Evolutionary conservation across 1,284 basidiomycete genomes (phyloP), one percentile per base, ranked within the genome.

Genomic region (Amylostereum chailletii): DNA sequence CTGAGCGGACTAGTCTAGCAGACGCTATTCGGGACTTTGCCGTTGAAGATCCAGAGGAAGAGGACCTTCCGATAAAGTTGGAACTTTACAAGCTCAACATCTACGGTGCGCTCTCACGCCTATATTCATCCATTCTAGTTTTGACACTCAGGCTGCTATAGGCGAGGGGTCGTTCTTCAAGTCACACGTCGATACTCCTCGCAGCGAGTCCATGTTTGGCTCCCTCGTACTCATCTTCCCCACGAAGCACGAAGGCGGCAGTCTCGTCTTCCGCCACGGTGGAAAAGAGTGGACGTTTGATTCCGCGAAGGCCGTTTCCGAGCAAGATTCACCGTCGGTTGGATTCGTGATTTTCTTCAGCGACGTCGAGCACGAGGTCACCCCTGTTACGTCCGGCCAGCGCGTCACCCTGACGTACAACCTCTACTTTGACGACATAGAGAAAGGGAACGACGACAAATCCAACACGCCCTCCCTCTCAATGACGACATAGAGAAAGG

Each of bases 361-460:
- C 49, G 70, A 74, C 57, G 65, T 72, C 48, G 69, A 71, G 51
- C 70, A 75, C 53, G 71, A 74, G 53, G 70, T 77, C 11, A 40
- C 59, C 1, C 63, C 62, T 0, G 71, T 77, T 3, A 58, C 50
- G 2, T 61, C 62, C 0, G 74, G 75, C 0, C 63, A 66, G 48
- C 63, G 71, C 1, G 58, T 76, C 32, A 72, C 70, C 2, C 53
- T 77, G n/a, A 70, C 71, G 0, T 74, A 67, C 58, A 65, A 71
- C 55, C 62, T 70, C 27, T 64, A 60, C 46, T 60, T 61, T 49
- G 47, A 54, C 39, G 53, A 51, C 11, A 27, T 37, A 5, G 31
- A 41, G 8, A 19, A n/a, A 32, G 4, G 31, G 46, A 1, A 31
- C 43, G 30, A 30, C 41, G 37, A 11, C 8, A 7, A 42, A 29